Evolutionary conservation across 495 filamentous ascomycete genomes (phyloP), one percentile per base, ranked within the genome.

Genomic region (Rhizodiscina lignyota): DNA sequence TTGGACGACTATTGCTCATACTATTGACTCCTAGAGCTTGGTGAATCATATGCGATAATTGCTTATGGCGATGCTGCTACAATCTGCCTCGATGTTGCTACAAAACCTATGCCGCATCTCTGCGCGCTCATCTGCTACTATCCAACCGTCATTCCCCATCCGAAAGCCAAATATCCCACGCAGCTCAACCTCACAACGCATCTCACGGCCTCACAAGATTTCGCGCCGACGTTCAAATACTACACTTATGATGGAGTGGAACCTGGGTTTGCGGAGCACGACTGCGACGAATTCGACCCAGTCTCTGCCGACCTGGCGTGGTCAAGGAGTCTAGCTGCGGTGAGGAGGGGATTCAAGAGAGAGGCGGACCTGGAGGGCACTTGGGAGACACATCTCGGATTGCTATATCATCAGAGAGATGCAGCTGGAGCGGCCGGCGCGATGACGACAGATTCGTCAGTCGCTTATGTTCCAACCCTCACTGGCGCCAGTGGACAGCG

Each of bases 91-190:
- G 62, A 69, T 2, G 59, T 67, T 18, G 68, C 65, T 32, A 48
- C 53, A 17, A 66, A 70, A 39, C 65, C 70, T 0, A 46, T 61
- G 36, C 57, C 54, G 4, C 53, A 61, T 21, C 48, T 64, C 18
- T 61, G 58, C 35, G 67, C 68, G 0, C 56, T 78, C 0, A 48
- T 74, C 21, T 68, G 68, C 8, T 79, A 74, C 54, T 78, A 79
- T 35, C 74, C 74, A 0, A 59, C 61, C 23, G 39, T 43, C 16
- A 62, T 75, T 31, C 68, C 71, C 1, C 58, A 59, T 18, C 60
- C 63, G 0, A 56, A 60, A 4, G 52, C 58, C 8, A 49, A 52
- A 17, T 73, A 66, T 37, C 62, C 72, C 0, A 48, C 61, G 1
- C 51, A 58, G 5, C 48, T 75, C 20, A 51, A 57, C 0, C 53